These are phyloP conservation scores for Porphyrellus sp. DNA, from an alignment of 1,284 basidiomycete genomes.

Conservation along the genomic window DNA sequence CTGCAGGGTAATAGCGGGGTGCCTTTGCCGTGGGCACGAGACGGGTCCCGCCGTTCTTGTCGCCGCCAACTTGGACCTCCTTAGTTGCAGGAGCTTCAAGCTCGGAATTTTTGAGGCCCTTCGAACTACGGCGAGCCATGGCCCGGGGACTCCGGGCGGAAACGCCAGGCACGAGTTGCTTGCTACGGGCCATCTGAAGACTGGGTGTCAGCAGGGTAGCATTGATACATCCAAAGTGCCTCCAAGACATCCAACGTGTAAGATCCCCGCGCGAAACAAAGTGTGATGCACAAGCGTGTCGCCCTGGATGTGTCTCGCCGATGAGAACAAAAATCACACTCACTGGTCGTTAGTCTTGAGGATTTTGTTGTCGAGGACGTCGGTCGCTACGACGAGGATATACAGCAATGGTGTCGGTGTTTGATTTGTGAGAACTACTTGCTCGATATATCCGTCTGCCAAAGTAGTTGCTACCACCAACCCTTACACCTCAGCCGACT, in stretches of 20 bases:
- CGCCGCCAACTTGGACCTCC: slow-evolving; percentile 86
- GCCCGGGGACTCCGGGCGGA: slow-evolving; percentile 77
- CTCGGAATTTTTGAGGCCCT: slow-evolving; percentile 77
- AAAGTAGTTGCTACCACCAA: neutral
- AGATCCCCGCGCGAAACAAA: slow-evolving; percentile 1
- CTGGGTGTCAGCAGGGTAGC: slow-evolving; percentile 24
- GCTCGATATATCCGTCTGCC: slow-evolving; percentile 15
- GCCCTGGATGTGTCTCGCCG: neutral
- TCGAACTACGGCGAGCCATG: slow-evolving; percentile 76
- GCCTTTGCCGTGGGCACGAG: slow-evolving; percentile 85
- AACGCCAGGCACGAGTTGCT: slow-evolving; percentile 81
- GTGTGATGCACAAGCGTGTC: neutral
- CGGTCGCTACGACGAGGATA: slow-evolving; percentile 20
- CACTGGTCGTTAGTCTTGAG: slow-evolving; percentile 42
- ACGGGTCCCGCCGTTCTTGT: slow-evolving; percentile 90
- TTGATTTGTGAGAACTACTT: slow-evolving; percentile 27
- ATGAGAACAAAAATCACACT: slow-evolving; percentile 30
- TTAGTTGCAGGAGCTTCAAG: slow-evolving; percentile 59
- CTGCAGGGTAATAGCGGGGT: slow-evolving; percentile 94
- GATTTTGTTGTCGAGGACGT: slow-evolving; percentile 35
- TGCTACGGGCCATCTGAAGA: slow-evolving; percentile 87
- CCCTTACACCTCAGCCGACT: slow-evolving; percentile 5
- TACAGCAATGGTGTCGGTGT: slow-evolving; percentile 28
- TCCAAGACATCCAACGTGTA: slow-evolving; percentile 37
- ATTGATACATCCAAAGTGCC: slow-evolving; percentile 34